phyloP scores from a whole-genome alignment of 2,329 filamentous ascomycete species.

The Fusarium nisikadoi region DNA sequence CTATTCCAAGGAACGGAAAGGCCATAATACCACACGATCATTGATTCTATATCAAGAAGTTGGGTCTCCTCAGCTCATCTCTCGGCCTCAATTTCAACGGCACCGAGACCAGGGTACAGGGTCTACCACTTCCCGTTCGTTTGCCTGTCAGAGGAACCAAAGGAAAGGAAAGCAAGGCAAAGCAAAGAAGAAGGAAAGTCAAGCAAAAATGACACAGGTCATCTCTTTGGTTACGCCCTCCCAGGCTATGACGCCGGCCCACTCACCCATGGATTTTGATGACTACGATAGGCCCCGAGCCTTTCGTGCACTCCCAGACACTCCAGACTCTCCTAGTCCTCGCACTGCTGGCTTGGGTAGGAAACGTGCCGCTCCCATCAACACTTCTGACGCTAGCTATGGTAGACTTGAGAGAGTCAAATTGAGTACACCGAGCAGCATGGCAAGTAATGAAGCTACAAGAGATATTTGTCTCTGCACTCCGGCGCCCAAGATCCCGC shows the following conservation, averaged over 20 bases:
- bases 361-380: slow-evolving; percentile 60
- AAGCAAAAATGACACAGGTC: slow-evolving; percentile 44
- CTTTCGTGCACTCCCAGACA: slow-evolving; percentile 34
- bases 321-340: slow-evolving; percentile 43
- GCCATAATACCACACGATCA: background rate
- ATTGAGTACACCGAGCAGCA: slow-evolving; percentile 43
- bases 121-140: slow-evolving; percentile 27
- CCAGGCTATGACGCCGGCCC: slow-evolving; percentile 42
- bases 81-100: slow-evolving; percentile 11
- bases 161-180: background rate
- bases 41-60: slow-evolving; percentile 6
- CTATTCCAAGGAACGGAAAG: background rate
- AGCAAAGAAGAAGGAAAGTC: background rate
- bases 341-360: slow-evolving; percentile 42
- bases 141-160: slow-evolving; percentile 24
- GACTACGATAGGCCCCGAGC: slow-evolving; percentile 35
- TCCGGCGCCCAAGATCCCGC: slow-evolving; percentile 66
- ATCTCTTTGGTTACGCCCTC: slow-evolving; percentile 43
- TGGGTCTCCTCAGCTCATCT: slow-evolving; percentile 2
- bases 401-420: slow-evolving; percentile 46
- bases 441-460: slow-evolving; percentile 46
- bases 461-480: slow-evolving; percentile 67
- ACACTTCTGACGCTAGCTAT: slow-evolving; percentile 57
- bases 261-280: slow-evolving; percentile 39
- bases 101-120: slow-evolving; percentile 17